Evolutionary conservation across 2,329 filamentous ascomycete species (phyloP), one percentile per base, ranked within the genome.

Genomic region (Diaporthe destruens): DNA sequence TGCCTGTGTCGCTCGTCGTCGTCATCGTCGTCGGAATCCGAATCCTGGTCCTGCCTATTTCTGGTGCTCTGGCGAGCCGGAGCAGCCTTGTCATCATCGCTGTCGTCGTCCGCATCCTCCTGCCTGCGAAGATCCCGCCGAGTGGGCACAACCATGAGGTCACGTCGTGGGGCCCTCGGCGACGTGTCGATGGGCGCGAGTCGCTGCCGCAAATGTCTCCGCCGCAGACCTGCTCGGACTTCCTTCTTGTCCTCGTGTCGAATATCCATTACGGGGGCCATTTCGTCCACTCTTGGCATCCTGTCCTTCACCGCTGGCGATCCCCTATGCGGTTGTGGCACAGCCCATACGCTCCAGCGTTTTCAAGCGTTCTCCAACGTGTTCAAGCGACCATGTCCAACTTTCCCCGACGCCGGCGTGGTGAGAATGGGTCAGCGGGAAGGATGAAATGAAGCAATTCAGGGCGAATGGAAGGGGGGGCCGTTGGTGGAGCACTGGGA

Each of bases 321-420:
- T 39, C 44, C 61, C 55, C 42, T 70, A 42, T 70, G 23, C 49
- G 68, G 47, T 44, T 59, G 7, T 54, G 32, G 44, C 56, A 70
- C 55, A 61, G 49, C 55, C 55, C 55, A 70, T 70, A 36, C 34
- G 42, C 51, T 56, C 39, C 49, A 47, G 55, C 32, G 61, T 65
- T 44, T 44, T 39, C 61, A 56, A 44, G 42, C 23, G 59, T 65
- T 44, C 25, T 29, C 42, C 18, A 29, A 39, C 16, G 53, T 74
- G 39, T 44, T 72, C 71, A 72, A 68, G 54, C 71, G 49, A 74
- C 42, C 67, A 74, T 74, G 59, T 71, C 73, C 73, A 47, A 61
- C 53, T 42, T 44, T 67, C 25, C 39, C 67, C 53, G 63, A 71
- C 73, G 73, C 73, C 73, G 69, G 73, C 73, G 73, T 74, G 59